Base-by-base conservation (phyloP, 78 protist genomes). In the Parvularia atlantis region DNA sequence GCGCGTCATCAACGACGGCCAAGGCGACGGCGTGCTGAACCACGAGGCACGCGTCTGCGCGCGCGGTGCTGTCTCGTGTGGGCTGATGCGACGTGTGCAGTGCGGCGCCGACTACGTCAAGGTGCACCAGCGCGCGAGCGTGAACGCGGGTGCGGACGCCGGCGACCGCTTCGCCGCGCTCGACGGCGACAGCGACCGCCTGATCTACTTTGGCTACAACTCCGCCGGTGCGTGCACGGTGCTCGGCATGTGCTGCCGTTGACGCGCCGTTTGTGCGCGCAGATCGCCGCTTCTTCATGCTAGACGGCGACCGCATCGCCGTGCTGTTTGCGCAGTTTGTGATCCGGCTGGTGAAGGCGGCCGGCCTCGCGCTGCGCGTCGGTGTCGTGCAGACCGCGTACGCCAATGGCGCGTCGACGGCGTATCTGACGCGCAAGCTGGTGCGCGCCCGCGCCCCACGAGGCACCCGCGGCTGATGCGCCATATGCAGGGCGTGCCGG, bases 101-200 rank as follows among this genome's bases (percentile, higher is more conserved):
- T 77, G 82, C 74, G 82, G 82, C 37, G 83, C 83, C 10, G 83
- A 78, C 67, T 69, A 37, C 58, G 83, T 71, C 19, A 60, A 63
- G 6, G 67, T 72, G 9, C 35, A 37, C 36, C 73, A 76, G 57
- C 1, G 4, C 37, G 67, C 66, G 10, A 43, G 52, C 30, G 24
- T 7, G 37, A 24, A n/a, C 64, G 35, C 20, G 30, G 28, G 7
- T 5, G 36, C 28, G 24, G 56, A 9, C 26, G 64, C 43, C 10
- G 54, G 19, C 35, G 72, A 7, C n/a, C 71, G 61, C 66, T 52
- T 22, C n/a, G 80, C 53, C 35, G 48, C 81, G 19, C n/a, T 87
- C 30, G 92, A 87, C 50, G 92, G 92, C 20, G 92, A 87, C 66
- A 89, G 86, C 26, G 92, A 87, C 67, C 80, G 92, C 4, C 46